Conservation (phyloP, 1,284 basidiomycete genomes). For the Malassezia vespertilionis region DNA sequence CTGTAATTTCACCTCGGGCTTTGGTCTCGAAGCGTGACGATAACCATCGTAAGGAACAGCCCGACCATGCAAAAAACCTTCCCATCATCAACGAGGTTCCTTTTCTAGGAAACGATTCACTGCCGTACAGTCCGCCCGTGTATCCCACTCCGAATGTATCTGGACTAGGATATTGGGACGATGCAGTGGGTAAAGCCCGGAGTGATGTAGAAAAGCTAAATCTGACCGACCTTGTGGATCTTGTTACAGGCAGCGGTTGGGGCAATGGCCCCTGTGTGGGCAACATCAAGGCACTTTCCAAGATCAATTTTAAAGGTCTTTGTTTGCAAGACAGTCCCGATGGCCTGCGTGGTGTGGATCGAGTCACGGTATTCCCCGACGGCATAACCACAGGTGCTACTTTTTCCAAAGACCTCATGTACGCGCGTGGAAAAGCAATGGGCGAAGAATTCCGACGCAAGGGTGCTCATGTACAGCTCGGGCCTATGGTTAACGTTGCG, state of each 20-base stretch:
- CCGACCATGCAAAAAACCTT: slow-evolving; percentile 2
- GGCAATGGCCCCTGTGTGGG: slow-evolving; percentile 34
- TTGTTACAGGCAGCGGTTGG: slow-evolving; percentile 48
- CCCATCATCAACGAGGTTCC: slow-evolving; percentile 12
- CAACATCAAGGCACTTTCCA: slow-evolving; percentile 50
- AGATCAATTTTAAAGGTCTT: slow-evolving; percentile 58
- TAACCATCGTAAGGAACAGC: background rate
- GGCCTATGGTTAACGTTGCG: slow-evolving; percentile 50
- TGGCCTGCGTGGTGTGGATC: slow-evolving; percentile 53
- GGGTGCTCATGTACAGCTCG: slow-evolving; percentile 63
- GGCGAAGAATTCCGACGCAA: slow-evolving; percentile 67
- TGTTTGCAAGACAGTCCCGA: slow-evolving; percentile 56
- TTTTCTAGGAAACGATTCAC: slow-evolving; percentile 25
- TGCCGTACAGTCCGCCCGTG: slow-evolving; percentile 30
- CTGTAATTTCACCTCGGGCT: too few species aligned
- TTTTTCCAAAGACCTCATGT: slow-evolving; percentile 61
- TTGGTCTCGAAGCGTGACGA: too few species aligned
- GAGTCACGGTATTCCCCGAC: slow-evolving; percentile 56
- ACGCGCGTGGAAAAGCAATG: slow-evolving; percentile 62
- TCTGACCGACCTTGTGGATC: slow-evolving; percentile 50
- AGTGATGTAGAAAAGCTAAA: slow-evolving; percentile 48
- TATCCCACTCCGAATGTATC: slow-evolving; percentile 27
- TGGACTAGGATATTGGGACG: slow-evolving; percentile 54
- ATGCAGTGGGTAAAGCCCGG: slow-evolving; percentile 53
- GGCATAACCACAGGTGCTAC: slow-evolving; percentile 64